Conservation (phyloP, 164 flowering plant species). For the Macadamia tetraphylla region DNA sequence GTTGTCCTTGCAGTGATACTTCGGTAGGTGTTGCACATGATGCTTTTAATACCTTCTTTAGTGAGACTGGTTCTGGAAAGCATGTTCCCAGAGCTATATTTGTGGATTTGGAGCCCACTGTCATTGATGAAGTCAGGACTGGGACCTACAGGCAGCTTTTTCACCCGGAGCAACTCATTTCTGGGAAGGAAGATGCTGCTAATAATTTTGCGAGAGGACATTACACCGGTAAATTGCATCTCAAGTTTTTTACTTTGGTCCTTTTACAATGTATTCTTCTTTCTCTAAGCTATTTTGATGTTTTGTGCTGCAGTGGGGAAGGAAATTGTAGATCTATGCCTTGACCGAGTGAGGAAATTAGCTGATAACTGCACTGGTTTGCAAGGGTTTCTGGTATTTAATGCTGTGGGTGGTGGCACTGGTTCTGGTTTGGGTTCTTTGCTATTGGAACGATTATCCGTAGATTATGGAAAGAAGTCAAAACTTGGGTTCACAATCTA, state of each 20-base stretch:
- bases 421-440: conserved; percentile 65
- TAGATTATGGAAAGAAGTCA: conserved; percentile 60
- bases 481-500: conserved; percentile 54
- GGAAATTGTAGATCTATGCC: conserved; percentile 57
- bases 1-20: conserved; percentile 34
- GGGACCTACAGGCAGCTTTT: conserved; percentile 52
- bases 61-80: conserved; percentile 47
- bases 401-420: conserved; percentile 64
- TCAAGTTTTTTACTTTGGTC: not conserved
- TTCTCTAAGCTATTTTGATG: not conserved
- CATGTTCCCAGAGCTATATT: conserved; percentile 53
- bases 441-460: conserved; percentile 52
- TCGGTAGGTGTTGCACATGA: conserved; percentile 37
- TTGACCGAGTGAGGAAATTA: conserved; percentile 53
- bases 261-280: not conserved
- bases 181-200: conserved; percentile 69
- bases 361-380: conserved; percentile 64
- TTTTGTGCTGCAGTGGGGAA: conserved; percentile 42
- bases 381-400: conserved; percentile 59
- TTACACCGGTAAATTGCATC: conserved; percentile 35
- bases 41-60: conserved; percentile 55
- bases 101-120: conserved; percentile 57
- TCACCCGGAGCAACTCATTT: conserved; percentile 61
- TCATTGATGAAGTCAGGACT: conserved; percentile 54
- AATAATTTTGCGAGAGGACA: conserved; percentile 67